Evolutionary conservation across 805 yeast genomes (phyloP), one percentile per base, ranked within the genome.

Genomic region (Jamesozyma hellenica): DNA sequence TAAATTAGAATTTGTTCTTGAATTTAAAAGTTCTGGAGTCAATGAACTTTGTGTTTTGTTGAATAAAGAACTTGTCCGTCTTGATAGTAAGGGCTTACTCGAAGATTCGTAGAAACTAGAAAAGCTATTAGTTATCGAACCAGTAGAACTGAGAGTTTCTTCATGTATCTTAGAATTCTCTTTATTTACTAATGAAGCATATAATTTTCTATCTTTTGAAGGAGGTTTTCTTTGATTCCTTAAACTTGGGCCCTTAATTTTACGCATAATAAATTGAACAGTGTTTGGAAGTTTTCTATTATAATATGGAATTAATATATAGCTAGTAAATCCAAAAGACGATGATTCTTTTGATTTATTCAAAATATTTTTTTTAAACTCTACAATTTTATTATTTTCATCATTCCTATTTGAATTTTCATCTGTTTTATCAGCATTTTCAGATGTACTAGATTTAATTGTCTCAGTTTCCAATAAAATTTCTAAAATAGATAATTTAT

Each of bases 401-500:
- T 14, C 23, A 5, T 11, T 17, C 17, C 9, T 5, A 16, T 14
- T 16, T 19, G 16, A 3, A 17, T 19, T 14, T 13, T 18, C 25
- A 7, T 3, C 8, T 18, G 12, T 27, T 6, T 23, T 18, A 27
- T 27, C 25, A 13, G 15, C 19, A 4, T 9, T 28, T 4, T 17
- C 32, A 7, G 33, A 33, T 29, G 15, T 16, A 4, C 4, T 16
- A 17, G 15, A n/a, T 17, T 19, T 16, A 11, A 15, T 25, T 9
- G n/a, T 7, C n/a, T 63, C 48, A 12, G 54, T 61, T 1, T 65
- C 65, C 16, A 66, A 42, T 15, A 77, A 51, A 5, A 73, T 64
- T 46, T 76, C 81, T 65, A 76, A 65, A 27, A 77, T 66, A 21
- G 71, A 68, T 46, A 76, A 57, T 43, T 75, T 70, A 50, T 75